These are phyloP conservation scores for Nicotiana obtusifolia DNA, from an alignment of 257 asterid genomes.

Conservation along the genomic window DNA sequence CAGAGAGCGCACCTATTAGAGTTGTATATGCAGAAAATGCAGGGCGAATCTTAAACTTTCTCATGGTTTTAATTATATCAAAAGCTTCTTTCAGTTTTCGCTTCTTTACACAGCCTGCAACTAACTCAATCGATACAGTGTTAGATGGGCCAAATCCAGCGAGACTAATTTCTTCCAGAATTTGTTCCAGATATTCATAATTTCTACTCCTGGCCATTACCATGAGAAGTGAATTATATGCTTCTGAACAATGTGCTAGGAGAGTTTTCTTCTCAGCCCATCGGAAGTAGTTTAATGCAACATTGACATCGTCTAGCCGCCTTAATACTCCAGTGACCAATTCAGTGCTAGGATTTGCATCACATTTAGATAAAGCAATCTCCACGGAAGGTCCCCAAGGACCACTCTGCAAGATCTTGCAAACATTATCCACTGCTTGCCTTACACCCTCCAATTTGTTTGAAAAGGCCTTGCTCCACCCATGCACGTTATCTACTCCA, in stretches of 20 bases:
- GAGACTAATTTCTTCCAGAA: constrained; percentile 83
- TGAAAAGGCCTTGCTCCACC: constrained; percentile 22
- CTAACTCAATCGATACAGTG: constrained; percentile 55
- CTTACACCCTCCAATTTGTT: constrained; percentile 32
- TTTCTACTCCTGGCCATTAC: constrained; percentile 55
- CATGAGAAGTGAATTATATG: constrained; percentile 70
- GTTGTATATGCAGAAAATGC: constrained; percentile 96
- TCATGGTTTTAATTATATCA: constrained; percentile 71
- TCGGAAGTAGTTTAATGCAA: constrained; percentile 59
- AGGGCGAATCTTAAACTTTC: constrained; percentile 73
- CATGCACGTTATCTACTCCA: constrained; percentile 13
- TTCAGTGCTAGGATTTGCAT: constrained; percentile 42
- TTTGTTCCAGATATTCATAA: constrained; percentile 43
- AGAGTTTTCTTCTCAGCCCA: constrained; percentile 67
- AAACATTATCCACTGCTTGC: constrained; percentile 39
- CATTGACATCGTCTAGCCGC: constrained; percentile 58
- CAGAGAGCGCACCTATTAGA: constrained; percentile 74
- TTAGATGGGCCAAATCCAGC: constrained; percentile 70
- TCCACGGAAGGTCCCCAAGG: constrained; percentile 78
- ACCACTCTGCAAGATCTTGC: constrained; percentile 51
- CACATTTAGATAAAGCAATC: constrained; percentile 45
- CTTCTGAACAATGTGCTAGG: constrained; percentile 55
- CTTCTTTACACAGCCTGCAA: constrained; percentile 45
- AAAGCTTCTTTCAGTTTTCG: constrained; percentile 55
- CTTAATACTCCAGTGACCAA: constrained; percentile 73